These are phyloP conservation scores for Yamadazyma diddensiae DNA, from an alignment of 1,139 yeast genomes.

Conservation along the genomic window DNA sequence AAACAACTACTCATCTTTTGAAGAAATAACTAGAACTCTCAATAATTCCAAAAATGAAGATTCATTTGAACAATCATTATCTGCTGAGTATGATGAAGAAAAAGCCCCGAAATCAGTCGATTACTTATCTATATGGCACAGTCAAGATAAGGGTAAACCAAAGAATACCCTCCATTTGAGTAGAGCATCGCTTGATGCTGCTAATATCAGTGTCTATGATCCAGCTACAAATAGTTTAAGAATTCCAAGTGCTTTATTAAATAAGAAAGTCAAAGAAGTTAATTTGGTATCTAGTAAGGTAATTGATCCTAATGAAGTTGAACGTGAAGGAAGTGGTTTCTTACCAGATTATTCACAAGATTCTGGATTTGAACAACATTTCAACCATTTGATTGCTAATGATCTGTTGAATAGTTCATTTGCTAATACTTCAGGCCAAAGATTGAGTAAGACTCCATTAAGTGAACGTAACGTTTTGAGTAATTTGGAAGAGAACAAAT, in stretches of 20 bases:
- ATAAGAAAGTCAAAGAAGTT: conserved; percentile 41
- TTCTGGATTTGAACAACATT: conserved; percentile 44
- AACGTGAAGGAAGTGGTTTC: conserved; percentile 37
- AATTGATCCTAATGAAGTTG: conserved; percentile 38
- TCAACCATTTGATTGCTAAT: conserved; percentile 18
- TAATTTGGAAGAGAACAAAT: conserved; percentile 3
- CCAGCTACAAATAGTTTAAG: conserved; percentile 14
- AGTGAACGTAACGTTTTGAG: conserved; percentile 29
- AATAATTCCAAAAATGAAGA: conserved; percentile 16
- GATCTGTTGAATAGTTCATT: conserved; percentile 13
- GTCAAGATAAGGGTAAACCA: conserved; percentile 24
- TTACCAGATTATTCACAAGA: conserved; percentile 48
- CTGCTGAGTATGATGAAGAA: conserved; percentile 42
- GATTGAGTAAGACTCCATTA: conserved; percentile 26
- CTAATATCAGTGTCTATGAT: conserved; percentile 15
- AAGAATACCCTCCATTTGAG: conserved; percentile 4
- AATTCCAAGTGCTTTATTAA: conserved; percentile 25
- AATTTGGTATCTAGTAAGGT: conserved; percentile 43
- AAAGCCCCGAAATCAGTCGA: conserved; percentile 21
- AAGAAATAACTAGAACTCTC: conserved; percentile 31
- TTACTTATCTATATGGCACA: conserved; percentile 45
- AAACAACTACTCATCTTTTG: conserved; percentile 31
- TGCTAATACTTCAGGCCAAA: conserved; percentile 20
- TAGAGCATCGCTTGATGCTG: conserved; percentile 11
- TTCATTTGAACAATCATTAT: conserved; percentile 39